Conservation (phyloP, 805 yeast species). For the Metschnikowia colocasiae region DNA sequence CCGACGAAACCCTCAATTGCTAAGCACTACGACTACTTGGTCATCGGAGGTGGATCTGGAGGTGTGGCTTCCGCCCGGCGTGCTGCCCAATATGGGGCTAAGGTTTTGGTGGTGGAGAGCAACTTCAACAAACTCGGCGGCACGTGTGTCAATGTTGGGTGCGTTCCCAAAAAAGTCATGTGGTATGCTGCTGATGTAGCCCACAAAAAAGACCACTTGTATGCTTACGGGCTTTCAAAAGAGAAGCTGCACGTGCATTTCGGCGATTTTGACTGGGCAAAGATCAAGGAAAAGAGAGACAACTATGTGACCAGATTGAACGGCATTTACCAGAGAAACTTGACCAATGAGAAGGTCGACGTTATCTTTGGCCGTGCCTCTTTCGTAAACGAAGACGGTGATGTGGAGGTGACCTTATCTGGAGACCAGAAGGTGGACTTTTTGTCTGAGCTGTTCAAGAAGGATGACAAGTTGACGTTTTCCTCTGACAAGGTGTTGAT, state of each 20-base stretch:
- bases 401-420: constrained; percentile 66
- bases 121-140: constrained; percentile 76
- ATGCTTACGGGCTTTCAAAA: constrained; percentile 75
- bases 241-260: constrained; percentile 45
- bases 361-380: constrained; percentile 82
- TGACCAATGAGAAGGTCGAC: constrained; percentile 86
- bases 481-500: constrained; percentile 81
- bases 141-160: constrained; percentile 98
- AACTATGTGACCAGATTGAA: constrained; percentile 84
- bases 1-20: constrained; percentile 35
- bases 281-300: constrained; percentile 82
- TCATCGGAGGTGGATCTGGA: constrained; percentile 98
- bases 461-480: constrained; percentile 56
- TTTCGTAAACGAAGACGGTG: constrained; percentile 58
- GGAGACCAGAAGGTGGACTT: constrained; percentile 40
- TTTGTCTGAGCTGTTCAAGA: constrained; percentile 29
- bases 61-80: constrained; percentile 99
- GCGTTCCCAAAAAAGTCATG: constrained; percentile 98
- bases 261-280: constrained; percentile 73
- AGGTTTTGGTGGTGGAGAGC: constrained; percentile 77
- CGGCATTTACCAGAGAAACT: constrained; percentile 88
- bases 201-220: constrained; percentile 64
- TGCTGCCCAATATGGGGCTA: constrained; percentile 92
- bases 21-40: constrained; percentile 80
- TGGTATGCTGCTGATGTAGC: constrained; percentile 97